These are phyloP conservation scores for Pseudoscleropodium purum DNA, from an alignment of 225 moss, liverwort and hornwort species.

Conservation along the genomic window DNA sequence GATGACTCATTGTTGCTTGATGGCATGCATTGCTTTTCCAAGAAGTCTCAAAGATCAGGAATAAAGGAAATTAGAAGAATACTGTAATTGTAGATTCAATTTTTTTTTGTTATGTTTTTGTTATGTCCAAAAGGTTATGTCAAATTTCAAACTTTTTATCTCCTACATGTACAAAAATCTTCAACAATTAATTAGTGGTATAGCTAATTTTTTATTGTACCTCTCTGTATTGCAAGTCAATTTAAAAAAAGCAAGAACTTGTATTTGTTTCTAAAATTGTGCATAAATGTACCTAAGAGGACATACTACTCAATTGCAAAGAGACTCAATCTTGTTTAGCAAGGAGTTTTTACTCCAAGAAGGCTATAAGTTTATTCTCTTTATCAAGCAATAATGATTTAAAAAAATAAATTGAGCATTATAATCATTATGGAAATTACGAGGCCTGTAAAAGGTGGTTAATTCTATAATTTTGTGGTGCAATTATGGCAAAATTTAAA, in stretches of 20 bases:
- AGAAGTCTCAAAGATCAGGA: too few relatives aligned
- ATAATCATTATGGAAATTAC: too few relatives aligned
- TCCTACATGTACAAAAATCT: neutral
- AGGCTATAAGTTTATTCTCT: neutral
- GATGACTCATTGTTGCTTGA: too few relatives aligned
- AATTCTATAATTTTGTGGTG: too few relatives aligned
- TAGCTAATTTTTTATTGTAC: neutral
- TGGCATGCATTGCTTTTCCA: too few relatives aligned
- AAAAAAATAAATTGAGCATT: too few relatives aligned
- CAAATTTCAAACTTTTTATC: neutral
- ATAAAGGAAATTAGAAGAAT: neutral
- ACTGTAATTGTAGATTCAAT: rapidly evolving
- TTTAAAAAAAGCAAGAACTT: neutral
- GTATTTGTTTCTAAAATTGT: neutral
- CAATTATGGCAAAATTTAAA: too few relatives aligned
- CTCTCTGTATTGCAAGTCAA: neutral
- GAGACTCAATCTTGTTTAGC: rapidly evolving
- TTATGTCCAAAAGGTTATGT: neutral
- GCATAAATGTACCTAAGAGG: neutral
- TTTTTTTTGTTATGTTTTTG: neutral
- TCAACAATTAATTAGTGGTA: neutral
- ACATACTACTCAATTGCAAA: neutral
- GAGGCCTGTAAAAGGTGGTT: too few relatives aligned
- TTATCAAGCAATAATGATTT: rapidly evolving
- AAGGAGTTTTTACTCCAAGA: too few relatives aligned